Evolutionary conservation across 164 flowering plant species (phyloP).

Genomic region (Warburgia ugandensis): DNA sequence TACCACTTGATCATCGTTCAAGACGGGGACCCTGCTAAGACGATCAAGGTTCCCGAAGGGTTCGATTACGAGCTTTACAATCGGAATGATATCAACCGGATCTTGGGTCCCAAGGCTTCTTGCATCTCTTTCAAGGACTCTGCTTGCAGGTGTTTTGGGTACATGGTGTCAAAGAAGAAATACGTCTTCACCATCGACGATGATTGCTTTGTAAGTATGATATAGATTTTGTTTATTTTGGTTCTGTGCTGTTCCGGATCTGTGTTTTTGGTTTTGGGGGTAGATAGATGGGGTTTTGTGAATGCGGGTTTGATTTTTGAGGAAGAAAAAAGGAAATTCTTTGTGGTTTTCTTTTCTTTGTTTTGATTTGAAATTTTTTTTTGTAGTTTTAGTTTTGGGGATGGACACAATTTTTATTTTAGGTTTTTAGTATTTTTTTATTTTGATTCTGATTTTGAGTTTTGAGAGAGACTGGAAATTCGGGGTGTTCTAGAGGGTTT

Average conservation of each 20-base stretch:
- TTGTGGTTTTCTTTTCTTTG: too few species aligned
- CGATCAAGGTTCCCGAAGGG: constrained; percentile 75
- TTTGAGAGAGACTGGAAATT: too few species aligned
- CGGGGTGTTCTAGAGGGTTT: too few species aligned
- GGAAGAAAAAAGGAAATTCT: too few species aligned
- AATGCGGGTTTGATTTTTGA: too few species aligned
- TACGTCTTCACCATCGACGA: constrained; percentile 86
- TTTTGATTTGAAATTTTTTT: too few species aligned
- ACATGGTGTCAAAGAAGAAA: constrained; percentile 85
- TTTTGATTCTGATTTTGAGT: too few species aligned
- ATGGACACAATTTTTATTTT: too few species aligned
- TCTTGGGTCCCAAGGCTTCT: constrained; percentile 71
- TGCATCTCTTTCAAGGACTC: constrained; percentile 96
- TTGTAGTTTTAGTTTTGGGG: too few species aligned
- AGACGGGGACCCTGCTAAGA: constrained; percentile 72
- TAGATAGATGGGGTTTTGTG: background rate
- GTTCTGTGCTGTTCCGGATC: too few species aligned
- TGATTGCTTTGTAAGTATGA: constrained; percentile 75
- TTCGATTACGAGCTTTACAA: constrained; percentile 84
- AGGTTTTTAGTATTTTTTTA: too few species aligned
- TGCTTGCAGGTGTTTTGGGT: constrained; percentile 84
- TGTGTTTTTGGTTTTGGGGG: constrained; percentile 4
- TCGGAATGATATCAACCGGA: constrained; percentile 62
- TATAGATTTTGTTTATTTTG: constrained; percentile 3
- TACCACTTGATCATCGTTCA: constrained; percentile 83